Evolutionary conservation across 1,284 basidiomycete species (phyloP).

Genomic region (Ustilago loliicola): DNA sequence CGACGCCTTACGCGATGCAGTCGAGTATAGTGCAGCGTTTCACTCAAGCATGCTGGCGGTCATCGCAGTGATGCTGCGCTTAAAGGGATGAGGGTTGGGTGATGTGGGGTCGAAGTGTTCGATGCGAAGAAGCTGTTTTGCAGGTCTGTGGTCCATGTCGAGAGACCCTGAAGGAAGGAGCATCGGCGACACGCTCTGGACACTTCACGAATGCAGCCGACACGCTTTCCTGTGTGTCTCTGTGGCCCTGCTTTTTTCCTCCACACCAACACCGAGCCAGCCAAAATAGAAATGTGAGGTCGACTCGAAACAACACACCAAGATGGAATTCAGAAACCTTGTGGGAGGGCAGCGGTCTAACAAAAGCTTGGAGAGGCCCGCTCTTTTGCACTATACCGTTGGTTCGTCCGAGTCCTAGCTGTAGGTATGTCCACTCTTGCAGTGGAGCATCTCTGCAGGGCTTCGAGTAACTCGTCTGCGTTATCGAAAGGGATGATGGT

Average conservation of each 20-base stretch:
- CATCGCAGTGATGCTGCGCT: background rate
- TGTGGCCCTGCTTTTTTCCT: background rate
- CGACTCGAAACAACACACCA: background rate
- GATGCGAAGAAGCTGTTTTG: conserved; percentile 19
- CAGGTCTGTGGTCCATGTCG: background rate
- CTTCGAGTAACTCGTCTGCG: background rate
- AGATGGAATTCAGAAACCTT: background rate
- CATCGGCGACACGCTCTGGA: conserved; percentile 4
- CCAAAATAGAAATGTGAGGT: conserved; percentile 3
- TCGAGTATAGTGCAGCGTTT: background rate
- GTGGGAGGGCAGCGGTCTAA: background rate
- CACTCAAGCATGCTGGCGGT: background rate
- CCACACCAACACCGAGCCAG: conserved; percentile 25
- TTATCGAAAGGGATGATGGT: background rate
- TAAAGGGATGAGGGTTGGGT: background rate
- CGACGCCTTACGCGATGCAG: background rate
- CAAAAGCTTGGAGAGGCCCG: no score
- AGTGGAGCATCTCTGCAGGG: no score
- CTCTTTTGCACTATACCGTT: no score
- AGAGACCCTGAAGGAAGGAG: conserved; percentile 18
- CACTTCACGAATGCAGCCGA: conserved; percentile 9
- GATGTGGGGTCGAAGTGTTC: background rate
- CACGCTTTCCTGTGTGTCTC: conserved; percentile 7
- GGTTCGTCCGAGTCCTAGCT: no score
- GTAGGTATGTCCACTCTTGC: no score